Conservation (phyloP, 768 basidiomycete genomes). For the Boletus pseudo-olivaceus region DNA sequence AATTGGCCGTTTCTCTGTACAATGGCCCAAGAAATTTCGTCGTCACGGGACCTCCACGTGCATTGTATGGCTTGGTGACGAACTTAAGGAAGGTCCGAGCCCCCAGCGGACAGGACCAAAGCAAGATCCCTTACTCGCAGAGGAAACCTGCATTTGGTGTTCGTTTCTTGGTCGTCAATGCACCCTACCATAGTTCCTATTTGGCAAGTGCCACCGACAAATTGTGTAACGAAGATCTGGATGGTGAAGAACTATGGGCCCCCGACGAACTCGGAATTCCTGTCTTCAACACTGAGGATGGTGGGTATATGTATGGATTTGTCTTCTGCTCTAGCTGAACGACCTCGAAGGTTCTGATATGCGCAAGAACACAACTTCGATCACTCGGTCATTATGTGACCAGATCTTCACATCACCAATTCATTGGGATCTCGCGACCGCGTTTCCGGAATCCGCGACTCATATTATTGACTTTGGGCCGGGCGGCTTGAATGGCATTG, state of each 20-base stretch:
- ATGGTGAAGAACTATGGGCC: constrained; percentile 75
- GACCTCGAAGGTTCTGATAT: constrained; percentile 71
- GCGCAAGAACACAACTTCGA: constrained; percentile 59
- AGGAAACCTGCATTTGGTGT: constrained; percentile 90
- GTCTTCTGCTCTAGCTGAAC: constrained; percentile 20
- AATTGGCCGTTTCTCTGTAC: constrained; percentile 83
- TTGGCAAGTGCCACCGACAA: constrained; percentile 71
- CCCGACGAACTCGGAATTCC: constrained; percentile 69
- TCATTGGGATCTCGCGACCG: constrained; percentile 88
- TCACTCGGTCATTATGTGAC: constrained; percentile 86
- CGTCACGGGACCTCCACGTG: constrained; percentile 85
- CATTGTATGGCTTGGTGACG: constrained; percentile 92
- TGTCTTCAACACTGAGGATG: constrained; percentile 91
- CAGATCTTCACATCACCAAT: constrained; percentile 92
- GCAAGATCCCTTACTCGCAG: constrained; percentile 91
- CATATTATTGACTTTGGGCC: constrained; percentile 97
- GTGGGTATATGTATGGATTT: constrained; percentile 42
- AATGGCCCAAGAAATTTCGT: constrained; percentile 92
- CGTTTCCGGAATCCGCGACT: constrained; percentile 87
- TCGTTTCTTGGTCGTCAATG: constrained; percentile 92
- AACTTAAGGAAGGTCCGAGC: constrained; percentile 89
- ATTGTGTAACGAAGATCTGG: constrained; percentile 71
- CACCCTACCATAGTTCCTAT: constrained; percentile 94
- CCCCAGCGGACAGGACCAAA: constrained; percentile 83
- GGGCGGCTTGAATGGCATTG: constrained; percentile 90